Base-by-base conservation (phyloP, 2,329 filamentous ascomycete species). In the Atkinsonella texensis region DNA sequence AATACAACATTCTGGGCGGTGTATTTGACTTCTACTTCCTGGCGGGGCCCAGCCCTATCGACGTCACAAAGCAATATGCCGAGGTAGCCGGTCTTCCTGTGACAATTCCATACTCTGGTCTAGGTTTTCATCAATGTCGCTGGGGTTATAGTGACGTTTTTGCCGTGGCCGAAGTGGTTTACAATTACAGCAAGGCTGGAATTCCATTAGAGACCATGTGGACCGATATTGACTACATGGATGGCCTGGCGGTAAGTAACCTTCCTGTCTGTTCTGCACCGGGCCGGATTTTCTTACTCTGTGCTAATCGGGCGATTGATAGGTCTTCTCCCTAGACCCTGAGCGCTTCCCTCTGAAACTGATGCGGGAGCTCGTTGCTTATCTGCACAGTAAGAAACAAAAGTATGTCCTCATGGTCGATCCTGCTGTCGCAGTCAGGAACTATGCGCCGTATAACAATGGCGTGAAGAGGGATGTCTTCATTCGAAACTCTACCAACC, bases 351-450 rank as follows among this genome's bases (percentile, higher is more conserved):
- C 83, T 0, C 61, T 85, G 6, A 52, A 72, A 0, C 74, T 76
- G 63, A 77, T 89, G 71, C 80, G 78, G 39, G 76, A 84, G 57
- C 68, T 89, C 1, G 81, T 85, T 20, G 70, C 76, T 38, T 78
- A 84, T 20, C 74, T 93, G 0, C 85, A 89, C 59, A 64, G 68
- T 7, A 75, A 81, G 52, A 67, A 85, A 42, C 85, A 89, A 62
- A 76, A 85, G 46, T 87, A 87, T 56, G 76, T 88, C 32, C 69
- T 90, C 46, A 93, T 93, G 80, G 84, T 91, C 1, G 87, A 93
- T 57, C 84, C 84, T 7, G 80, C 79, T 4, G 70, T 77, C 17
- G 83, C 84, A 2, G 80, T 80, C 1, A 72, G 75, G 38, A 72
- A 76, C 38, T 75, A 76, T 54, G 67, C 67, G 23, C 59, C 71